Base-by-base conservation (phyloP, 192 early-diverging fungal genomes). In the Entophlyctis luteolus region DNA sequence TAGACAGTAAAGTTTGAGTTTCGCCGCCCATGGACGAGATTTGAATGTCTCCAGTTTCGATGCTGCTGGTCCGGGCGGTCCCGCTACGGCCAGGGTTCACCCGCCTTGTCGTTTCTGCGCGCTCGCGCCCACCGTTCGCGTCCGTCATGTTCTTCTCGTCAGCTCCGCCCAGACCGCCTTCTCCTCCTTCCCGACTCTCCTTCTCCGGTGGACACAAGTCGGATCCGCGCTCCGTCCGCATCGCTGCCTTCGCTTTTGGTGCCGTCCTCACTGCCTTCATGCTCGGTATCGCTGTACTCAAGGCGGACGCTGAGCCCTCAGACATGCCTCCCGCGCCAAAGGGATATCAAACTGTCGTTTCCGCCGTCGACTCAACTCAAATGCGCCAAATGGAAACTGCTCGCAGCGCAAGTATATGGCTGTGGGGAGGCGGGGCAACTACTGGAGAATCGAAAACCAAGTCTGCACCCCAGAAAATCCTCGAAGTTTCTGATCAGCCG, bases 351-450 rank as follows among this genome's bases (percentile, higher is more conserved):
- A 8, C 27, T 2, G 48, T 29, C 14, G 22, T 56, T 12, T 58
- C 66, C 29, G 53, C 22, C 12, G 66, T 68, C 25, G 23, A 18
- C 10, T 29, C 4, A 18, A 14, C 31, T 6, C 67, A 69, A 49
- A 59, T 59, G 42, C 53, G 56, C 33, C 67, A 69, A 35, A 56
- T 69, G 5, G 4, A 29, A 23, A 8, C 22, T 1, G 32, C 27
- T 33, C 16, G 54, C 23, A 34, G 53, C 10, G 34, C 27, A 20
- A 49, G 29, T 16, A 48, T 70, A 12, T 60, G 46, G 47, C n/a
- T 69, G 38, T 69, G 67, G 67, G 67, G 67, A 55, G 54, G 42
- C 18, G 60, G 22, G 10, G 25, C 34, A 18, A 27, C 27, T 20
- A 8, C 18, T 4, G 4, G 12, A 16, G 39, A n/a, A 62, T 23